Conservation (phyloP, 148 eudicot genomes). For the Drosera capensis region DNA sequence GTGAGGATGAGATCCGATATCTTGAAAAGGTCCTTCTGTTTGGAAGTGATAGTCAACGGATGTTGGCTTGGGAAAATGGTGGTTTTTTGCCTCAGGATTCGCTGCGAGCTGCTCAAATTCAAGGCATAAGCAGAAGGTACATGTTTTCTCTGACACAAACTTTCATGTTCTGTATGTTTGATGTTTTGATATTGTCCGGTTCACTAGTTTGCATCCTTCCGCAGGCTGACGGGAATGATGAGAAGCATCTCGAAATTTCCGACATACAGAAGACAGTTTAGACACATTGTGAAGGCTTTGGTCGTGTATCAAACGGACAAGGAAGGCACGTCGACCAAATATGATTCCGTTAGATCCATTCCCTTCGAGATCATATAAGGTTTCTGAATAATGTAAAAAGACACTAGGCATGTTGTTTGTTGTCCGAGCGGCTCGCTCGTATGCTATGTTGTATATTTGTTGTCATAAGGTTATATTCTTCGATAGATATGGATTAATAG, state of each 20-base stretch:
- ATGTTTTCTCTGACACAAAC: background rate
- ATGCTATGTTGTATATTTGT: no score
- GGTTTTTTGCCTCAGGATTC: conserved; percentile 47
- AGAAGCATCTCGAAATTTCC: conserved; percentile 70
- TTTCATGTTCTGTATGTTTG: background rate
- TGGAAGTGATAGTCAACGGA: conserved; percentile 32
- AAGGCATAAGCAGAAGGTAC: conserved; percentile 89
- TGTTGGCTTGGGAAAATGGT: conserved; percentile 63
- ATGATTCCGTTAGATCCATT: conserved; percentile 26
- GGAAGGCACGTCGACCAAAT: conserved; percentile 24
- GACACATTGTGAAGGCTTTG: conserved; percentile 50
- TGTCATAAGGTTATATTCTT: no score
- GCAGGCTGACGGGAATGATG: conserved; percentile 64
- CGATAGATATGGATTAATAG: no score
- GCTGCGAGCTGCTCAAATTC: conserved; percentile 68
- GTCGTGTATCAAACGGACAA: conserved; percentile 22
- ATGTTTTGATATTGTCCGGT: background rate
- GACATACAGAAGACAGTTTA: conserved; percentile 62
- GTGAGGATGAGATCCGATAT: conserved; percentile 47
- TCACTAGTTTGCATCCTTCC: background rate
- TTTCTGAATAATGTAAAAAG: no score
- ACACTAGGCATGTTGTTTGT: no score
- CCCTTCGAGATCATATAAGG: no score
- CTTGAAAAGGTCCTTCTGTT: conserved; percentile 54
- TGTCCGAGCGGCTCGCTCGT: no score